These are phyloP conservation scores for Penicillium sp. DNA, from an alignment of 2,329 filamentous ascomycete genomes.

Conservation along the genomic window DNA sequence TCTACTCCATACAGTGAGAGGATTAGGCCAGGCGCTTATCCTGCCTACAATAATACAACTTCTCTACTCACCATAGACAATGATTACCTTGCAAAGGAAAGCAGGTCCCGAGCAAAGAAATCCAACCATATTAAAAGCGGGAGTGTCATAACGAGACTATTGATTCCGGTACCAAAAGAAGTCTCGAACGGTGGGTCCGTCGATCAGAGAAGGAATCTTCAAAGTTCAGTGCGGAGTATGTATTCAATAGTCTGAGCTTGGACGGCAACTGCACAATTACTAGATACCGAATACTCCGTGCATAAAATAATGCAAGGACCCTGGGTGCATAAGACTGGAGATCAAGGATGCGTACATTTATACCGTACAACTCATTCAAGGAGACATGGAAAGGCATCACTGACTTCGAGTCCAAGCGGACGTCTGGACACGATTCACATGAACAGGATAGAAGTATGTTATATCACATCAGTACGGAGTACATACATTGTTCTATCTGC, in stretches of 20 bases:
- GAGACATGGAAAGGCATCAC: too few species aligned
- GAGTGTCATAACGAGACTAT: conserved; percentile 14
- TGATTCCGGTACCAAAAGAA: conserved; percentile 11
- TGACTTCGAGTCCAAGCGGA: too few species aligned
- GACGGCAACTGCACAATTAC: not conserved
- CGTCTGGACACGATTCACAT: too few species aligned
- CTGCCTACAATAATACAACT: too few species aligned
- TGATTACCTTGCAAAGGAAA: not conserved
- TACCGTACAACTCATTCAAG: too few species aligned
- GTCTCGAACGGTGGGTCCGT: conserved; percentile 17
- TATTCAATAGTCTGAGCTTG: conserved; percentile 20
- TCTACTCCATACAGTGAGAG: not conserved
- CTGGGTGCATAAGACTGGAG: too few species aligned
- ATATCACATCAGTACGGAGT: too few species aligned
- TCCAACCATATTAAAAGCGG: not conserved
- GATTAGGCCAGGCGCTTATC: not conserved
- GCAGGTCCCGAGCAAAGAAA: conserved; percentile 11
- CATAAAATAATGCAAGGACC: not conserved
- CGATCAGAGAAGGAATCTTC: conserved; percentile 12
- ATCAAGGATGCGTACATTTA: not conserved
- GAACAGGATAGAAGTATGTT: too few species aligned
- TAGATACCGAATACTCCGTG: too few species aligned
- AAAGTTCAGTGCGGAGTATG: too few species aligned
- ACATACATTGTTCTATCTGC: too few species aligned
- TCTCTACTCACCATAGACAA: not conserved